A percentile compares a stretch with the other conserved stretches of the same genome.
phyloP scores from a whole-genome alignment of 306 rosid species.

The Hippophae tibetana region DNA sequence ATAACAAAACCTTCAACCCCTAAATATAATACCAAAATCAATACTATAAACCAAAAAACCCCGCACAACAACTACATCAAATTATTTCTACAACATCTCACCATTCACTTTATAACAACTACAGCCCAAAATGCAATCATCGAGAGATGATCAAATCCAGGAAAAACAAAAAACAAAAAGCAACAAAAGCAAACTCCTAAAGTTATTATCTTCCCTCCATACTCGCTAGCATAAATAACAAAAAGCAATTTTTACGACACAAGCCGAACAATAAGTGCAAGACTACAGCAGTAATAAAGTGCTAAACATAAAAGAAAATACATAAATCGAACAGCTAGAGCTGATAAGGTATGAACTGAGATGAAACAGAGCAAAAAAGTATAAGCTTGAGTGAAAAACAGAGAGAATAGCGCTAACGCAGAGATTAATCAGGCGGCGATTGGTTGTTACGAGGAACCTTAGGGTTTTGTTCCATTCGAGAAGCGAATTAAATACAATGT shows the following conservation, averaged over 20 bases:
- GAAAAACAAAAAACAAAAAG: not conserved
- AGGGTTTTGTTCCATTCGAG: constrained; percentile 64
- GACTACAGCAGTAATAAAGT: not conserved
- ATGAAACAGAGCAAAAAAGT: constrained; percentile 1
- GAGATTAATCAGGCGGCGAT: constrained; percentile 73
- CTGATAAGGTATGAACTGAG: constrained; percentile 3
- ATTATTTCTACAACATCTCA: constrained; percentile 14
- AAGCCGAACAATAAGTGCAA: no score
- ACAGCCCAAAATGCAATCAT: constrained; percentile 8
- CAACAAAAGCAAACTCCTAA: not conserved
- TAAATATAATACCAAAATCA: constrained; percentile 14
- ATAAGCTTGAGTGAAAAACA: not conserved
- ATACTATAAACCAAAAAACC: constrained; percentile 18
- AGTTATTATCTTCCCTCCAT: not conserved
- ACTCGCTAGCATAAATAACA: constrained; percentile 12
- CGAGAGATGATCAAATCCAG: constrained; percentile 20
- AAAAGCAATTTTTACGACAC: constrained; percentile 6
- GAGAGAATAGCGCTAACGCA: constrained; percentile 1
- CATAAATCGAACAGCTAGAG: not conserved
- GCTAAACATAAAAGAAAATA: not conserved
- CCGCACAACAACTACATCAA: constrained; percentile 29
- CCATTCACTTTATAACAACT: constrained; percentile 16
- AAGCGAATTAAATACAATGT: constrained; percentile 53
- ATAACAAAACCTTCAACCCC: constrained; percentile 27
- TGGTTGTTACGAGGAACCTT: constrained; percentile 67